Evolutionary conservation across 2,329 filamentous ascomycete species (phyloP).

Genomic region (Xylaria sp.): DNA sequence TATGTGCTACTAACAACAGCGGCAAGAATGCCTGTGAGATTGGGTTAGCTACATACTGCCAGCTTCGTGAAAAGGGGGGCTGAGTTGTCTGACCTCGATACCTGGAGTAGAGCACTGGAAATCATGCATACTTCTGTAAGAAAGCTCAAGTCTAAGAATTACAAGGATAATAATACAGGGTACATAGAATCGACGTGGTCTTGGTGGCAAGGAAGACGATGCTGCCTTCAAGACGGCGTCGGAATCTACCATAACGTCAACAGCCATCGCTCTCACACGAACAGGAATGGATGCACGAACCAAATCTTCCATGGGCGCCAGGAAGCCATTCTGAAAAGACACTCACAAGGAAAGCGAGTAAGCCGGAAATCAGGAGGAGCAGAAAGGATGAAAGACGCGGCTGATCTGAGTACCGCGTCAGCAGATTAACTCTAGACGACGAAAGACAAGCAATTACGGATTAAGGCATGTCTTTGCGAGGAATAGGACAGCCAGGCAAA

Average conservation of each 20-base stretch:
- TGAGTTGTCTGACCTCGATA: slow-evolving; percentile 56
- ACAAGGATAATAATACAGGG: slow-evolving; percentile 58
- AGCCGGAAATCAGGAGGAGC: slow-evolving; percentile 59
- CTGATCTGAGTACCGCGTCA: slow-evolving; percentile 54
- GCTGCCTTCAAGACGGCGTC: slow-evolving; percentile 52
- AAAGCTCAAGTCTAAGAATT: slow-evolving; percentile 60
- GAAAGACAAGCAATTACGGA: slow-evolving; percentile 51
- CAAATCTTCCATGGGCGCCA: slow-evolving; percentile 60
- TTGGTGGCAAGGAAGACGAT: slow-evolving; percentile 54
- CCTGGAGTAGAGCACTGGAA: slow-evolving; percentile 64
- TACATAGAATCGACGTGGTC: slow-evolving; percentile 60
- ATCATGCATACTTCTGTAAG: slow-evolving; percentile 58
- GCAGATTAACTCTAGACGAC: slow-evolving; percentile 5
- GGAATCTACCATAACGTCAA: slow-evolving; percentile 41
- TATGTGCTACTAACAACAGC: slow-evolving; percentile 57
- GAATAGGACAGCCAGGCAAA: slow-evolving; percentile 61
- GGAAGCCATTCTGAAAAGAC: slow-evolving; percentile 59
- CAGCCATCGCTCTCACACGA: slow-evolving; percentile 18
- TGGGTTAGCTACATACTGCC: slow-evolving; percentile 10
- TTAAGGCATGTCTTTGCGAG: slow-evolving; percentile 60
- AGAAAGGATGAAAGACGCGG: slow-evolving; percentile 61
- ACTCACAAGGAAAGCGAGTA: slow-evolving; percentile 55
- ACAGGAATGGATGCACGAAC: slow-evolving; percentile 39
- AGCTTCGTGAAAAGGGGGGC: neutral
- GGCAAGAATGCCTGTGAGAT: slow-evolving; percentile 59